Evolutionary conservation across 1,284 basidiomycete genomes (phyloP).

Genomic region (Leccinum fallax): DNA sequence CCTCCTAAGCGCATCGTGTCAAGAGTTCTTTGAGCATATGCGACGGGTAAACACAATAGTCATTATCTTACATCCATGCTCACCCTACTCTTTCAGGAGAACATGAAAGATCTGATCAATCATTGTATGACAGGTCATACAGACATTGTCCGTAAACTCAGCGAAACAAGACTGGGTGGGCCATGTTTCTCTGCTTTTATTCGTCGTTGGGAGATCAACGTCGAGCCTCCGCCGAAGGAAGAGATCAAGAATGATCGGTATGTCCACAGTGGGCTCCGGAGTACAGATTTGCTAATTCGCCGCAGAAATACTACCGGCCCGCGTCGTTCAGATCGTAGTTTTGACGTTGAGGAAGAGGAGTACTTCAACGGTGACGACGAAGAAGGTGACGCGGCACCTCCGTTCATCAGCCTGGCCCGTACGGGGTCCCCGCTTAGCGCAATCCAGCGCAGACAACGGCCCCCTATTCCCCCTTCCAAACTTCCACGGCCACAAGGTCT

Average conservation of each 20-base stretch:
- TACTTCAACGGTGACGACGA: constrained; percentile 89
- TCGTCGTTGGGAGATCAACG: constrained; percentile 88
- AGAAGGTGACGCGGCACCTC: constrained; percentile 40
- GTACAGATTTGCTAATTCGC: constrained; percentile 23
- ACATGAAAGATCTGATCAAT: constrained; percentile 82
- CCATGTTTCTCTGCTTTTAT: constrained; percentile 76
- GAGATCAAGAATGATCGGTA: constrained; percentile 43
- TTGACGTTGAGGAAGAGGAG: constrained; percentile 80
- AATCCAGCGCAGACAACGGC: constrained; percentile 63
- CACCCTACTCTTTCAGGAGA: constrained; percentile 59
- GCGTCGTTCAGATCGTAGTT: constrained; percentile 48
- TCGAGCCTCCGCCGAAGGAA: constrained; percentile 73
- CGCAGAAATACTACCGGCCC: constrained; percentile 43
- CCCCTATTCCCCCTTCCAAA: constrained; percentile 40
- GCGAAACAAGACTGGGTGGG: constrained; percentile 62
- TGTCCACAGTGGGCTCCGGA: constrained; percentile 5
- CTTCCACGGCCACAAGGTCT: constrained; percentile 42
- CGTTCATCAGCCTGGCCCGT: constrained; percentile 41
- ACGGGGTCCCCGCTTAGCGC: constrained; percentile 39
- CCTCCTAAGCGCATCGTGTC: constrained; percentile 90
- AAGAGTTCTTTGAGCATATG: constrained; percentile 94
- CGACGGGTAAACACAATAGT: constrained; percentile 60
- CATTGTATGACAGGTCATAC: constrained; percentile 84
- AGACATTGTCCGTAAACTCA: constrained; percentile 64
- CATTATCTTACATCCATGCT: constrained; percentile 5